A percentile compares a stretch with the other conserved stretches of the same genome.
Evolutionary conservation across 192 early-diverging fungal genomes (phyloP).

Genomic region (Neocallimastix lanati): DNA sequence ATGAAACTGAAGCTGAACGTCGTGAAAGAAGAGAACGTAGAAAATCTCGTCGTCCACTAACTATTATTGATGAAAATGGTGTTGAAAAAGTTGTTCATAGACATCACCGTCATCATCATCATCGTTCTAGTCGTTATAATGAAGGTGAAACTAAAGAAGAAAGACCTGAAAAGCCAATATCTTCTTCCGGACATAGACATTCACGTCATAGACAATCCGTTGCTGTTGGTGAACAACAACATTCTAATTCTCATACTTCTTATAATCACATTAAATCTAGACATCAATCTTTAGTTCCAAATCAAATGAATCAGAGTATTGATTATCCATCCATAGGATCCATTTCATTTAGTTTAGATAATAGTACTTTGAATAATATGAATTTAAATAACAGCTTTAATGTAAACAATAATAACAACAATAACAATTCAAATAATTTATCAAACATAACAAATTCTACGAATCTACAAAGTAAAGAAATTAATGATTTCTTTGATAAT

Average conservation of each 20-base stretch:
- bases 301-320: neutral
- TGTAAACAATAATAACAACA: too few relatives aligned
- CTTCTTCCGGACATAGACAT: neutral
- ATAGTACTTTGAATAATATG: neutral
- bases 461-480: neutral
- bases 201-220: neutral
- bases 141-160: neutral
- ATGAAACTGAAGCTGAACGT: neutral
- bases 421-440: neutral
- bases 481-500: neutral
- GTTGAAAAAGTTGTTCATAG: neutral
- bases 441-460: neutral
- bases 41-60: neutral
- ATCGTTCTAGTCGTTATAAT: neutral
- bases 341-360: neutral
- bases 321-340: neutral
- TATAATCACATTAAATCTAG: neutral
- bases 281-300: neutral
- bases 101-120: neutral
- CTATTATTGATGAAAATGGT: neutral
- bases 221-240: neutral
- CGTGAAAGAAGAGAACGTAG: neutral
- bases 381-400: too few relatives aligned
- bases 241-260: neutral
- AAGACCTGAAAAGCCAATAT: neutral